These are phyloP conservation scores for Gossypium aridum DNA, from an alignment of 441 rosid species.

Conservation along the genomic window DNA sequence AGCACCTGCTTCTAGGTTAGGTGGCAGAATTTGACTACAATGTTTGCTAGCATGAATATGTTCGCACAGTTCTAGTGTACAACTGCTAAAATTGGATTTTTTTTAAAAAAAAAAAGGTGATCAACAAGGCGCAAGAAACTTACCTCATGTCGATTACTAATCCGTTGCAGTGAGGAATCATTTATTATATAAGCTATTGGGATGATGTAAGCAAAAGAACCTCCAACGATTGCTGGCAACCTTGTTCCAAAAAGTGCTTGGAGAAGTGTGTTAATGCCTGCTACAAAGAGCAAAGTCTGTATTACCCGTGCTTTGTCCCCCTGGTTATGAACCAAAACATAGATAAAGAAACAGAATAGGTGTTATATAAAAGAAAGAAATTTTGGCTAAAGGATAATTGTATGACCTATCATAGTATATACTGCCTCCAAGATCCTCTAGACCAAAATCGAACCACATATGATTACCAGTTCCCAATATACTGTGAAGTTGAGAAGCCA, in stretches of 20 bases:
- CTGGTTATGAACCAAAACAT: constrained; percentile 24
- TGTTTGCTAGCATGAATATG: no score
- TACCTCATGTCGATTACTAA: constrained; percentile 53
- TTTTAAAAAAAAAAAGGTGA: not conserved
- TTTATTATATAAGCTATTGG: constrained; percentile 50
- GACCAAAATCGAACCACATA: constrained; percentile 12
- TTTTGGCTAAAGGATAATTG: not conserved
- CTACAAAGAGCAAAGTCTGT: constrained; percentile 63
- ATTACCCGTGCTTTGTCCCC: constrained; percentile 60
- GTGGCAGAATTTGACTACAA: no score
- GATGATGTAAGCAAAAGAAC: constrained; percentile 50
- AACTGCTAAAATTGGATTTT: no score
- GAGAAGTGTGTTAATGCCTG: constrained; percentile 62
- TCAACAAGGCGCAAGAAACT: not conserved
- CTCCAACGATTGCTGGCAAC: constrained; percentile 56
- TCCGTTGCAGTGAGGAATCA: constrained; percentile 50
- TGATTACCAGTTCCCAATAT: not conserved
- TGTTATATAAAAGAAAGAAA: not conserved
- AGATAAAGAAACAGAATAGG: not conserved
- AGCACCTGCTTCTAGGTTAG: no score
- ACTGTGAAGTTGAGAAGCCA: not conserved
- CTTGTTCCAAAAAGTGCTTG: constrained; percentile 33
- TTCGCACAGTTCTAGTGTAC: no score
- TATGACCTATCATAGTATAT: constrained; percentile 8
- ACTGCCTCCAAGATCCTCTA: constrained; percentile 16